Base-by-base conservation (phyloP, 306 rosid species). In the Vigna trinervia region DNA sequence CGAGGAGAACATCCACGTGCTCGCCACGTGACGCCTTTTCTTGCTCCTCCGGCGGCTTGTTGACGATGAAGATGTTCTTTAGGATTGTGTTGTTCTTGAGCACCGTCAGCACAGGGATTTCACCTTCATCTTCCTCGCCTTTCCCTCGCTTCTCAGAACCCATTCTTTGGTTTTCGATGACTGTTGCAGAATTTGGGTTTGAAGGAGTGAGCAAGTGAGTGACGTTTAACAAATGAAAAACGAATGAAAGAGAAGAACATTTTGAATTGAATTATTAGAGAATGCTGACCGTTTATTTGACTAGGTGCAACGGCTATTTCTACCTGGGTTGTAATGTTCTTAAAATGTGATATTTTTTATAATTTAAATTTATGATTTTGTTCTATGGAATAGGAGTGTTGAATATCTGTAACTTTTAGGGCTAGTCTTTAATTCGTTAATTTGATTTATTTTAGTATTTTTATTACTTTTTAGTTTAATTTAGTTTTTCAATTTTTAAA, bases 71-170 rank as follows among this genome's bases (percentile, higher is more conserved):
- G 81, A 92, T 87, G 89, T 88, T 92, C 86, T 92, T 92, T 64
- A 90, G 96, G 76, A 87, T 75, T 12, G 87, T 86, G 6, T 92
- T 91, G 82, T 90, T 92, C 81, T 92, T 92, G 0, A 88, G 78
- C 78, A 92, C 97, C 1, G 96, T 87, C 68, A 92, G 86, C 71
- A 92, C 90, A 6, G 97, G 97, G 52, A 92, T 88, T 82, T 83
- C 80, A 0, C 46, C 67, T 56, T 87, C 90, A 6, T 80, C 86
- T 41, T 52, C 58, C 3, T 52, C 30, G 4, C 48, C 17, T 1
- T 64, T 61, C 0, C 47, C 30, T 56, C 23, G 66, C 43, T 3
- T 43, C 34, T 20, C 69, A 23, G 74, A 51, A 26, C 69, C 87
- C 94, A 89, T 91, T 8, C 20, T 9, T 9, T 15, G 46, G 9